These are phyloP conservation scores for Jamesozyma spencerorum DNA, from an alignment of 805 yeast species.

Conservation along the genomic window DNA sequence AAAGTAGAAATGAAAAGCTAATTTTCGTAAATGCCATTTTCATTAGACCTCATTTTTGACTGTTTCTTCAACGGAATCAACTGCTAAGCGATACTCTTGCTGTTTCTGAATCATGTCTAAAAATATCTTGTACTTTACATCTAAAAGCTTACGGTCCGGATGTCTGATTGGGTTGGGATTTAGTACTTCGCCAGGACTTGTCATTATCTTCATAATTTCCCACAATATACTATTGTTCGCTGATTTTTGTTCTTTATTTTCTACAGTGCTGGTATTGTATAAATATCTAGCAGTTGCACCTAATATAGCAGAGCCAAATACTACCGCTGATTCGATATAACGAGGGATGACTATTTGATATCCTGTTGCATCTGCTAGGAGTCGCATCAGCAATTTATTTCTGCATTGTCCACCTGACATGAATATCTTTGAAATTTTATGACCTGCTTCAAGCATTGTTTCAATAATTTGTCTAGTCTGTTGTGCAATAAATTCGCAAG, in stretches of 20 bases:
- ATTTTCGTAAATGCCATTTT: too few relatives aligned
- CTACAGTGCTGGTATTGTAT: slow-evolving; percentile 26
- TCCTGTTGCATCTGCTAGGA: slow-evolving; percentile 88
- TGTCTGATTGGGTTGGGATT: slow-evolving; percentile 48
- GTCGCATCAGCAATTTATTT: slow-evolving; percentile 77
- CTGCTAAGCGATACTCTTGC: slow-evolving; percentile 61
- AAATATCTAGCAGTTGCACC: slow-evolving; percentile 90
- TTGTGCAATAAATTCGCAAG: slow-evolving; percentile 95
- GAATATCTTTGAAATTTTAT: slow-evolving; percentile 62
- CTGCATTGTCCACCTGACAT: slow-evolving; percentile 97
- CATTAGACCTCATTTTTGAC: too few relatives aligned
- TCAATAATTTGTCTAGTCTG: slow-evolving; percentile 94
- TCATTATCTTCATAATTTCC: slow-evolving; percentile 76
- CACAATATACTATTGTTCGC: slow-evolving; percentile 51
- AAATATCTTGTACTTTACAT: slow-evolving; percentile 76
- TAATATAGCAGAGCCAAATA: slow-evolving; percentile 86
- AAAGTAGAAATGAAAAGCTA: too few relatives aligned
- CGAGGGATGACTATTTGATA: slow-evolving; percentile 86
- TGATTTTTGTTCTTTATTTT: slow-evolving; percentile 7
- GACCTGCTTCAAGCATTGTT: slow-evolving; percentile 74
- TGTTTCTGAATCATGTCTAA: slow-evolving; percentile 81
- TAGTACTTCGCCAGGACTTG: slow-evolving; percentile 76
- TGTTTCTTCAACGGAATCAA: slow-evolving; percentile 42
- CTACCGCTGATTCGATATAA: slow-evolving; percentile 95
- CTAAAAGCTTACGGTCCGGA: slow-evolving; percentile 62